Evolutionary conservation across 352 stramenopile species (phyloP), one percentile per base, ranked within the genome.

Genomic region (Globisporangium cystogenes): DNA sequence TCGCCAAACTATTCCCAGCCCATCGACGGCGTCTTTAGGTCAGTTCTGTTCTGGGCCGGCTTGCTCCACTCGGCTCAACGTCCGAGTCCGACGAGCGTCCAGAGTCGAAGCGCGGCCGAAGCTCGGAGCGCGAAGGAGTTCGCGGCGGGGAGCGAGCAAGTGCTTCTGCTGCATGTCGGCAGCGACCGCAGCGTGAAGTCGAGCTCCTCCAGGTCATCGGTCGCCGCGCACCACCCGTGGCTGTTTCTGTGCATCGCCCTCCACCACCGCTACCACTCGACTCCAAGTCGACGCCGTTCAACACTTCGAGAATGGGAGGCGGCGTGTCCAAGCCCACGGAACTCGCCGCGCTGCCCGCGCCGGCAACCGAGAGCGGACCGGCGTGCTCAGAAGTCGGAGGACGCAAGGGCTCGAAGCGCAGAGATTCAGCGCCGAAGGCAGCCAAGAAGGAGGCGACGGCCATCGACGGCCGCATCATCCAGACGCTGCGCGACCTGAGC

Each of bases 391-490:
- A 40, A 37, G 15, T 16, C 10, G 14, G 48, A 40, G 15, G 36
- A 11, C 36, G 40, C 23, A 55, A 48, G 29, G 40, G 44, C 7
- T 37, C 20, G 40, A 60, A 21, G 14, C n/a, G 39, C 33, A 59
- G 55, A 26, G 44, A 41, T 6, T 51, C 45, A 16, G 46, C 42
- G 10, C 10, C 29, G 18, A 51, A 43, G 29, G 62, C 39, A 46
- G 39, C 35, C 54, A 64, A 52, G 24, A 85, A 80, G 51, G 41
- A 60, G 12, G n/a, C 53, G 27, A 87, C 79, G 10, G 67, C 62
- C 18, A 90, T 90, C 46, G 74, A 90, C 42, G 68, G 59, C 2
- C 81, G 81, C 11, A 90, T 93, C 43, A 47, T 90, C 2, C 53
- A 78, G 42, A 93, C 77, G 4, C 66, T 90, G 5, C 73, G 68